phyloP scores from a whole-genome alignment of 148 eudicot species.

The Rhododendron simsii region DNA sequence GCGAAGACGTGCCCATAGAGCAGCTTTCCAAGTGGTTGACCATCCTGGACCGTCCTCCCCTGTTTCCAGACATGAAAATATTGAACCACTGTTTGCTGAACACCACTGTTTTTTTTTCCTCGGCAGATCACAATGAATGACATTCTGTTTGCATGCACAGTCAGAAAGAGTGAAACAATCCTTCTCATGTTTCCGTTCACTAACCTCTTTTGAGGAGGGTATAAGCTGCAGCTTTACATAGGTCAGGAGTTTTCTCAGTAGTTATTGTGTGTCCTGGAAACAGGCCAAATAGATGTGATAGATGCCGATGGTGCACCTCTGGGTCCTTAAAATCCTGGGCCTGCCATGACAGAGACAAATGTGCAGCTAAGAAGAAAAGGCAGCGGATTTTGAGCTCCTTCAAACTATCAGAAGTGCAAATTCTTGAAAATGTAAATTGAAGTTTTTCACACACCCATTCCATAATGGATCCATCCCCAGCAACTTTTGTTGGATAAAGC shows the following conservation, averaged over 20 bases:
- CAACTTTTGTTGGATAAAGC: slow-evolving; percentile 54
- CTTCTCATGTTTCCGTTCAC: not conserved
- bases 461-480: slow-evolving; percentile 72
- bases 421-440: not conserved
- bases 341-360: slow-evolving; percentile 16
- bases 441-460: slow-evolving; percentile 57
- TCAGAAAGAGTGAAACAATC: not conserved
- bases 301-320: slow-evolving; percentile 66
- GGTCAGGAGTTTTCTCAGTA: slow-evolving; percentile 50
- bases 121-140: not conserved
- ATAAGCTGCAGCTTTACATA: slow-evolving; percentile 68
- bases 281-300: slow-evolving; percentile 73
- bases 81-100: not conserved
- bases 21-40: slow-evolving; percentile 91
- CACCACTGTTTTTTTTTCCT: not conserved
- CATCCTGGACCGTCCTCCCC: slow-evolving; percentile 93
- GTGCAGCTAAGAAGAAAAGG: not conserved
- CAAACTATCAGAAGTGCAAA: not conserved
- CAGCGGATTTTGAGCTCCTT: not conserved
- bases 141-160: not conserved
- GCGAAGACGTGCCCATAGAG: slow-evolving; percentile 74
- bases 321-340: slow-evolving; percentile 70
- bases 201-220: slow-evolving; percentile 62
- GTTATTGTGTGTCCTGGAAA: slow-evolving; percentile 75
- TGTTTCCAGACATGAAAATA: slow-evolving; percentile 16